Conservation (phyloP, 2,329 filamentous ascomycete genomes). For the Cercospora sp. region DNA sequence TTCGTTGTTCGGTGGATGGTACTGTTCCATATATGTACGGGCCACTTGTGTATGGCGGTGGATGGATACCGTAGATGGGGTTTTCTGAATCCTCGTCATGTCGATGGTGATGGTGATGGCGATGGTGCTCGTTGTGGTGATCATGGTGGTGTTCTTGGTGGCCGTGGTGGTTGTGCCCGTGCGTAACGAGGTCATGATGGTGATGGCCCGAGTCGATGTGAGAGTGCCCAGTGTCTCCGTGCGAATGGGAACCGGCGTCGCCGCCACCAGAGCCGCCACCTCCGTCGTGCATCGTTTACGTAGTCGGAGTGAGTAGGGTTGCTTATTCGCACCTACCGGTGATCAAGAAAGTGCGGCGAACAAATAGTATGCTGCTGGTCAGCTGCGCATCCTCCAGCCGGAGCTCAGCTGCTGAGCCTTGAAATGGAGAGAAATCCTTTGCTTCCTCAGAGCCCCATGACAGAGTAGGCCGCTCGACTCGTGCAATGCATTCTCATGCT, state of each 20-base stretch:
- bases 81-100: background rate
- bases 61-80: background rate
- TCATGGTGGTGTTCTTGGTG: background rate
- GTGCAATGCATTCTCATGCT: background rate
- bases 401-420: background rate
- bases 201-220: conserved; percentile 3
- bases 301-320: background rate
- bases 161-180: background rate
- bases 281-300: conserved; percentile 3
- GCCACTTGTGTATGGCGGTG: background rate
- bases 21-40: background rate
- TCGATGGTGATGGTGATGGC: background rate
- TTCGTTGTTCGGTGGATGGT: background rate
- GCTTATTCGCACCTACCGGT: background rate
- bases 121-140: background rate
- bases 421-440: background rate
- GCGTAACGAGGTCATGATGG: background rate
- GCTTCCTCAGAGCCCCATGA: background rate
- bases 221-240: background rate
- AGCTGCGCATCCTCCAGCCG: background rate
- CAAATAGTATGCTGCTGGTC: background rate
- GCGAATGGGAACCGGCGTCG: background rate
- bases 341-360: background rate
- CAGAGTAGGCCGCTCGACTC: background rate
- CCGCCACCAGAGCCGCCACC: background rate